Evolutionary conservation across 371 early-diverging fungal species (phyloP).

Genomic region (Conidiobolus coronatus): DNA sequence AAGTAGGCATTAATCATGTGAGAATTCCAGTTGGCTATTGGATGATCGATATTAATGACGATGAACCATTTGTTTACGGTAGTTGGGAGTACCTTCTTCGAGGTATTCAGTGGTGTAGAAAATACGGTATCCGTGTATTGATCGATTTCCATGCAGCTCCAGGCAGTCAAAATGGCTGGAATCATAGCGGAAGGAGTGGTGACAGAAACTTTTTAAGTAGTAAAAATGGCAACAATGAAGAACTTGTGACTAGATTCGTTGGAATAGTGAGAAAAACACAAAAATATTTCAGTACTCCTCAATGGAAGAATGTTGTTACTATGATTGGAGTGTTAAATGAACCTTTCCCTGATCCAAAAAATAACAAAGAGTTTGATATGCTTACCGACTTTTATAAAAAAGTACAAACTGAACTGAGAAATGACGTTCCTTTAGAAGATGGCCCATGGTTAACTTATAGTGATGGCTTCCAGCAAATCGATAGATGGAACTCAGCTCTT

Average conservation of each 20-base stretch:
- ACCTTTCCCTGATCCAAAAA: constrained; percentile 6
- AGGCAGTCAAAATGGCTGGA: constrained; percentile 30
- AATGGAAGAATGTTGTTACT: constrained; percentile 21
- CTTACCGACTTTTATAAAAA: constrained; percentile 9
- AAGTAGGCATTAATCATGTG: constrained; percentile 20
- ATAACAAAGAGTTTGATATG: constrained; percentile 4
- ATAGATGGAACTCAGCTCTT: constrained; percentile 10
- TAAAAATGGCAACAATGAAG: constrained; percentile 3
- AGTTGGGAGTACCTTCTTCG: constrained; percentile 13
- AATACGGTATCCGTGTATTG: constrained; percentile 25
- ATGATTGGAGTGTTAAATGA: constrained; percentile 26
- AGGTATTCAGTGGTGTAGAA: constrained; percentile 23
- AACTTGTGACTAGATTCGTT: constrained; percentile 7
- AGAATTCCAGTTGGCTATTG: constrained; percentile 21
- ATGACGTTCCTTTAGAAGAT: constrained; percentile 6
- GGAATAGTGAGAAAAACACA: constrained; percentile 5
- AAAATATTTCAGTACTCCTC: constrained; percentile 11
- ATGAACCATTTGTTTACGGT: constrained; percentile 1
- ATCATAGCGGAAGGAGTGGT: constrained; percentile 16
- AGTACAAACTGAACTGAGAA: constrained; percentile 3
- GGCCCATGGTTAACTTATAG: constrained; percentile 10
- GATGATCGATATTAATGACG: constrained; percentile 14
- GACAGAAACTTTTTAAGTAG: constrained; percentile 2
- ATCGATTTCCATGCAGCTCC: constrained; percentile 37
- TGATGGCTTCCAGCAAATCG: constrained; percentile 12